Evolutionary conservation across 495 filamentous ascomycete genomes (phyloP).

Genomic region (Xylaria longipes): DNA sequence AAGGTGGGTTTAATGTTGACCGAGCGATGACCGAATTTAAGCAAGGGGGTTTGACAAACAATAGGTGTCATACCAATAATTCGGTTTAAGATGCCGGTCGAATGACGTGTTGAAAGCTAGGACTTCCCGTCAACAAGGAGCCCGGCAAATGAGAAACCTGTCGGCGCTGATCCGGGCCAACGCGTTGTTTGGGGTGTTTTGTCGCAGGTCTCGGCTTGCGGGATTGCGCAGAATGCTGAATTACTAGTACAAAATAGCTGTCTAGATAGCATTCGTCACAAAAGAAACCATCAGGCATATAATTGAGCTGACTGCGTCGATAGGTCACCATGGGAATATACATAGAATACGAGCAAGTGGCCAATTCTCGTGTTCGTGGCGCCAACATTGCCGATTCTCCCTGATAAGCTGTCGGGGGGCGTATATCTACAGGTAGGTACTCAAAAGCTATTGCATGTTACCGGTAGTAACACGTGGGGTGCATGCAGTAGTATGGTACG

Average conservation of each 20-base stretch:
- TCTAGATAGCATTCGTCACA: not conserved
- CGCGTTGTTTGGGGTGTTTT: conserved; percentile 18
- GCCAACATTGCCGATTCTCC: conserved; percentile 7
- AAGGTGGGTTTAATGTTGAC: not conserved
- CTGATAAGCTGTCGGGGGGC: not conserved
- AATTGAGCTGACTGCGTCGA: not conserved
- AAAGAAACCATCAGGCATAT: not conserved
- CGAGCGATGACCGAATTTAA: conserved; percentile 12
- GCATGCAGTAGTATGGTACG: conserved; percentile 2
- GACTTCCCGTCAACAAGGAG: conserved; percentile 3
- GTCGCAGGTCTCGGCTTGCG: conserved; percentile 29
- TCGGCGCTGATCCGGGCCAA: conserved; percentile 9
- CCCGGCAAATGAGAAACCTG: not conserved
- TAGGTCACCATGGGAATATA: conserved; percentile 4
- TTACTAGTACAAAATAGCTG: conserved; percentile 22
- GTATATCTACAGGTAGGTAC: not conserved
- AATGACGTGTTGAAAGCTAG: conserved; percentile 13
- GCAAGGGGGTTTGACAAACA: conserved; percentile 1
- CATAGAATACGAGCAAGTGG: conserved; percentile 25
- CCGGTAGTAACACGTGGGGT: not conserved
- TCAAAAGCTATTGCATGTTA: not conserved
- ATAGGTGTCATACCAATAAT: not conserved
- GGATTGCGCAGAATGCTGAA: conserved; percentile 18
- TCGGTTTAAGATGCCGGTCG: conserved; percentile 5
- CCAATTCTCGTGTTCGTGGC: conserved; percentile 24